Base-by-base conservation (phyloP, 2,329 filamentous ascomycete genomes). In the Ascochyta viciae-villosae region DNA sequence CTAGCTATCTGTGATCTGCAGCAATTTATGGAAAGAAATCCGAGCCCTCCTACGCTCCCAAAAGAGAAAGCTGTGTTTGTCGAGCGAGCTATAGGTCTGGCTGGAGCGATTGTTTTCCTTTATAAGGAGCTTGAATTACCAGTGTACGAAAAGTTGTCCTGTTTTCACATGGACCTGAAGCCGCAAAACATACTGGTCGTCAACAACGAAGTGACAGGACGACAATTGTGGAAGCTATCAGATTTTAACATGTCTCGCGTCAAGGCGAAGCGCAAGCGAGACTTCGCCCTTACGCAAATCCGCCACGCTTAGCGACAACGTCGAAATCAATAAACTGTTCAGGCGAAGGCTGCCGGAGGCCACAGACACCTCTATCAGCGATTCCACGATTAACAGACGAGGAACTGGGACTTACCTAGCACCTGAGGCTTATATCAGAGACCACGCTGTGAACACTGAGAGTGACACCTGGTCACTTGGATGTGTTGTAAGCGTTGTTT, bases 391-490 rank as follows among this genome's bases (percentile, higher is more conserved):
- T 10, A 74, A 73, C 47, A 57, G 64, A 1, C 68, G 68, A 3
- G 60, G 67, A 1, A 71, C 74, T 37, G 76, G 76, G 1, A 77
- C 73, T 1, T 79, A 78, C 52, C 62, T 77, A 4, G 68, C 75
- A 0, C 77, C 77, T 3, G 77, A 79, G 52, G 66, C 64, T 8
- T 71, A 57, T 10, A 75, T 78, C 64, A 73, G 66, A 8, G 65
- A 49, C 10, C 33, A 26, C 8, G 24, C 41, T 15, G 45, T 60
- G 3, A 16, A 45, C 8, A 49, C 68, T 0, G 66, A 66, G 10
- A 77, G 74, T 40, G 77, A 80, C 58, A 68, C 79, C 0, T 80
- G 77, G 77, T 76, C 77, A 3, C 57, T 79, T 2, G 77, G 76
- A 0, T 79, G 77, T 52, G 71, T 79, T 1, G 61, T 78, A 3